Percentiles rank a stretch among this genome's conserved stretches.
Conservation (phyloP, 495 filamentous ascomycete species). For the Trichoderma erinaceum region DNA sequence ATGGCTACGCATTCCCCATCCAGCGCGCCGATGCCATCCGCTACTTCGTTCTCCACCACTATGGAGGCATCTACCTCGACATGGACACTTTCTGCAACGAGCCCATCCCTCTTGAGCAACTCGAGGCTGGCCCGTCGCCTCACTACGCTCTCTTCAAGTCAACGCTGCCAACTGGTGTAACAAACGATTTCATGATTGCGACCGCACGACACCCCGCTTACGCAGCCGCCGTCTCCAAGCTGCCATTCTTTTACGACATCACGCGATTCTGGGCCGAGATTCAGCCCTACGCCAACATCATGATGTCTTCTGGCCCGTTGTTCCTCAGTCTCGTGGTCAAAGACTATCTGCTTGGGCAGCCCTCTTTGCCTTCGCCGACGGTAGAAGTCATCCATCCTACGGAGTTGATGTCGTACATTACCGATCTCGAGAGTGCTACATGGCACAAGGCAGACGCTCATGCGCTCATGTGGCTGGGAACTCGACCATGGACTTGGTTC, state of each 20-base stretch:
- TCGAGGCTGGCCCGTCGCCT: background rate
- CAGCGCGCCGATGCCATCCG: conserved; percentile 80
- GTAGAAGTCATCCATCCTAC: background rate
- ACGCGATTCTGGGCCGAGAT: background rate
- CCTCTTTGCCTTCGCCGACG: conserved; percentile 1
- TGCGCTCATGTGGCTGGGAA: conserved; percentile 9
- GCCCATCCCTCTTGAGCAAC: background rate
- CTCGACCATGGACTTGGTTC: conserved; percentile 11
- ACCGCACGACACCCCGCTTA: background rate
- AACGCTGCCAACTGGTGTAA: conserved; percentile 3
- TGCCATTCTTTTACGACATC: background rate
- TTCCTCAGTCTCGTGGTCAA: conserved; percentile 13
- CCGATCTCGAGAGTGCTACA: conserved; percentile 9
- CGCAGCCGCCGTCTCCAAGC: conserved; percentile 7
- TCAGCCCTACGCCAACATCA: conserved; percentile 10
- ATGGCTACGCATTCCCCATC: conserved; percentile 70
- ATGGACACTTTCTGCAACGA: conserved; percentile 60
- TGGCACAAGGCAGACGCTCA: conserved; percentile 13
- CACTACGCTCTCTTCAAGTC: conserved; percentile 13
- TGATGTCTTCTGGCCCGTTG: conserved; percentile 12
- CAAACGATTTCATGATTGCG: conserved; percentile 12
- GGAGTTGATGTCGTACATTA: background rate
- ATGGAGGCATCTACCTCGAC: conserved; percentile 82
- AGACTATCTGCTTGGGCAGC: conserved; percentile 3
- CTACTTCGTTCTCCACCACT: conserved; percentile 76